Evolutionary conservation across 257 asterid species (phyloP), one percentile per base, ranked within the genome.

Genomic region (Thymus quinquecostatus): DNA sequence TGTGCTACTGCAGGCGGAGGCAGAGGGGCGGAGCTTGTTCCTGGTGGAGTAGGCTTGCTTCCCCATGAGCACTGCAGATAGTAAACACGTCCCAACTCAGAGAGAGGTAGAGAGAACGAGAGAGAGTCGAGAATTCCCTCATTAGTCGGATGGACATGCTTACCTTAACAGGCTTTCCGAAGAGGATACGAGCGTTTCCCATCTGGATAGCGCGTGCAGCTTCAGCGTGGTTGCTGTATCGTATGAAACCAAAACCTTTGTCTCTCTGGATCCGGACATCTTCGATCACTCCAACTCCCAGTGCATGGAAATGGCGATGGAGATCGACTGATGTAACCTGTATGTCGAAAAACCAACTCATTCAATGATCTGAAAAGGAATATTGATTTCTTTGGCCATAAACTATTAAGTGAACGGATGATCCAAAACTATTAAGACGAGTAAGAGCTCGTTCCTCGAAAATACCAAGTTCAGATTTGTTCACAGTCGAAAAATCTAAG

Each of bases 211-310:
- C 97, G 38, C 78, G 90, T 70, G 95, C 96, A 64, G 97, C 95
- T 80, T 89, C 97, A 67, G 85, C 91, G 69, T 91, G 97, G 76
- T 40, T 89, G 83, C 88, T 87, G 82, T 86, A 91, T 77, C 97
- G 77, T 41, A 91, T 79, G 72, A 91, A 91, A 21, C 97, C 97
- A 77, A 91, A 91, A 44, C 97, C 96, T 84, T 87, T 91, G 85
- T 89, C 96, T 66, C 91, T 76, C 64, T 91, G 97, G 67, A 91
- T 81, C 66, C 95, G 95, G 34, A 91, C 88, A 77, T 91, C 97
- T 81, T 87, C 97, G 59, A 91, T 89, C 12, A 81, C 84, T 65
- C 97, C 95, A 60, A 79, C 95, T 5, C 96, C 90, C 21, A 87
- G 87, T 64, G 86, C 74, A 49, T 87, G 97, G 68, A 91, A 91